phyloP scores from a whole-genome alignment of 1,284 basidiomycete genomes.

The Cutaneotrichosporon spelunceum region DNA sequence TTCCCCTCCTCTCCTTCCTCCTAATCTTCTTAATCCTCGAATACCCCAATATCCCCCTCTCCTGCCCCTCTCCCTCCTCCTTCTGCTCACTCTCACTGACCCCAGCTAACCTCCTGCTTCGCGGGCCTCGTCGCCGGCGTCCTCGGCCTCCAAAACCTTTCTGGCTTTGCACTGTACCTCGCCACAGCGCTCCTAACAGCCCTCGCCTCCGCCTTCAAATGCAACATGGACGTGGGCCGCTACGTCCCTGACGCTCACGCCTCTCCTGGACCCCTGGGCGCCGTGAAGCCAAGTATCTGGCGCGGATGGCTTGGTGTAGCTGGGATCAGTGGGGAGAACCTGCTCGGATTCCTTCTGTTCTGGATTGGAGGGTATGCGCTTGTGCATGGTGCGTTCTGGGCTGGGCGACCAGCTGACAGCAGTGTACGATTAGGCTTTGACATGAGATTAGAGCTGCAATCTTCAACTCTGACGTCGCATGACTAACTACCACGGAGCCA shows the following conservation, averaged over 20 bases:
- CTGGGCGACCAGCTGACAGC: background rate
- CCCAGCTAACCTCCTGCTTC: conserved; percentile 68
- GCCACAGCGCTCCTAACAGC: conserved; percentile 65
- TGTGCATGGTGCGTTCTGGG: conserved; percentile 21
- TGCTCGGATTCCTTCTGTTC: conserved; percentile 77
- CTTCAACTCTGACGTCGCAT: too few species aligned
- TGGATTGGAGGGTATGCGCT: conserved; percentile 79
- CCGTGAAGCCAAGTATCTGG: conserved; percentile 45
- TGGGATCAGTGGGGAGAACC: conserved; percentile 78
- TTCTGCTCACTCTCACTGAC: conserved; percentile 35
- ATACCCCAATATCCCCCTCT: background rate
- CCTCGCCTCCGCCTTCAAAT: conserved; percentile 66
- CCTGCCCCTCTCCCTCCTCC: background rate
- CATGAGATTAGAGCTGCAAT: too few species aligned
- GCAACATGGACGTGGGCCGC: conserved; percentile 54
- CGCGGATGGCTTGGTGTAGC: conserved; percentile 59
- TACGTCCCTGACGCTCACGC: conserved; percentile 40
- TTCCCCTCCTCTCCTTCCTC: background rate
- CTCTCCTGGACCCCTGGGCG: conserved; percentile 33
- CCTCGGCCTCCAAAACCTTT: conserved; percentile 75
- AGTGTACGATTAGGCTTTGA: conserved; percentile 22
- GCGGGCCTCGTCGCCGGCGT: conserved; percentile 79
- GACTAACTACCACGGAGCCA: too few species aligned
- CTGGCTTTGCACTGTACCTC: conserved; percentile 74
- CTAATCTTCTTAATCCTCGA: background rate